Evolutionary conservation across 2,329 filamentous ascomycete species (phyloP).

Genomic region (Leptographium wingfieldii): DNA sequence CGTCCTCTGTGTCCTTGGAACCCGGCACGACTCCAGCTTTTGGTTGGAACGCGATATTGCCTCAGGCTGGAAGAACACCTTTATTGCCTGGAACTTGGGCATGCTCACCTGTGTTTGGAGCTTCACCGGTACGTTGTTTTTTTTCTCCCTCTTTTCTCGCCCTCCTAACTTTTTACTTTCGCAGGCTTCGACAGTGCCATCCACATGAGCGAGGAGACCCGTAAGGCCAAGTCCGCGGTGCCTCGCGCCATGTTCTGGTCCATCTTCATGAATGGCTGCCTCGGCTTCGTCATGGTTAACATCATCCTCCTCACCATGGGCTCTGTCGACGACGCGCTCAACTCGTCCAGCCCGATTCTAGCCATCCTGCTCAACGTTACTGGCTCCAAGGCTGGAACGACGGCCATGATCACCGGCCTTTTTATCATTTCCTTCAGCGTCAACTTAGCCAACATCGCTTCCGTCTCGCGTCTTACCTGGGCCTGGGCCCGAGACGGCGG

Average conservation of each 20-base stretch:
- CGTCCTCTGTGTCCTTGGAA: slow-evolving; percentile 19
- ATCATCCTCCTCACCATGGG: slow-evolving; percentile 31
- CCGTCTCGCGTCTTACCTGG: slow-evolving; percentile 34
- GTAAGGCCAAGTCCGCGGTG: slow-evolving; percentile 30
- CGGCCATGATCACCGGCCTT: slow-evolving; percentile 25
- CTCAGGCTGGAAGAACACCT: slow-evolving; percentile 18
- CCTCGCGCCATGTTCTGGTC: slow-evolving; percentile 32
- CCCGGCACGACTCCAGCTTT: slow-evolving; percentile 20
- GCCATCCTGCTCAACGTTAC: slow-evolving; percentile 23
- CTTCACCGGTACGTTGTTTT: slow-evolving; percentile 13
- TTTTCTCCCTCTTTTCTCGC: not conserved
- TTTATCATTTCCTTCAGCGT: slow-evolving; percentile 19
- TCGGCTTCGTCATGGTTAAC: slow-evolving; percentile 27
- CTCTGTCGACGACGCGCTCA: slow-evolving; percentile 20
- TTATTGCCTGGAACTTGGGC: slow-evolving; percentile 21
- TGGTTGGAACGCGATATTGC: slow-evolving; percentile 15
- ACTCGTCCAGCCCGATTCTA: slow-evolving; percentile 27
- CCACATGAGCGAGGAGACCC: slow-evolving; percentile 33
- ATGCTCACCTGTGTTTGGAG: slow-evolving; percentile 21
- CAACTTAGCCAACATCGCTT: slow-evolving; percentile 29
- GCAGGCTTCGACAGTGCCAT: slow-evolving; percentile 30
- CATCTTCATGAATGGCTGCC: slow-evolving; percentile 26
- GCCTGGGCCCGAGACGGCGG: slow-evolving; percentile 35
- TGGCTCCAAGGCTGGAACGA: slow-evolving; percentile 25
- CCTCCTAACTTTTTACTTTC: not conserved